These are phyloP conservation scores for Epichloe elymi DNA, from an alignment of 2,329 filamentous ascomycete genomes.

Conservation along the genomic window DNA sequence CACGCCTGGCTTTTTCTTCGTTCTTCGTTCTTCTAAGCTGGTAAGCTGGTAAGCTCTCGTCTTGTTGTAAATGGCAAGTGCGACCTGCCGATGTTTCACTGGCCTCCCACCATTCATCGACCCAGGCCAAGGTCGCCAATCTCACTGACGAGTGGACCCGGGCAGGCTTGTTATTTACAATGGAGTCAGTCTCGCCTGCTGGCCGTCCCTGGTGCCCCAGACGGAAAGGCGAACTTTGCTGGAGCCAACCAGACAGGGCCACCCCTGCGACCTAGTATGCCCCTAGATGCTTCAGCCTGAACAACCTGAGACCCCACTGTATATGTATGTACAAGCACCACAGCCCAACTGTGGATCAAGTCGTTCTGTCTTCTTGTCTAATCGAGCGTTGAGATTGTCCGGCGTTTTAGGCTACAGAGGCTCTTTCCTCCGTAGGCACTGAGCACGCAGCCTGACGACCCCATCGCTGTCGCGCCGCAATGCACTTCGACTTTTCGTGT, in stretches of 20 bases:
- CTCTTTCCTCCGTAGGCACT: too few relatives aligned
- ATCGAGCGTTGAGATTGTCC: too few relatives aligned
- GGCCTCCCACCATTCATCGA: background rate
- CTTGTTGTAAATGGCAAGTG: background rate
- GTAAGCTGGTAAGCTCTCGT: background rate
- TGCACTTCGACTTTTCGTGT: background rate
- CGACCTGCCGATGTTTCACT: background rate
- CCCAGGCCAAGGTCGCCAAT: background rate
- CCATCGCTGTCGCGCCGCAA: background rate
- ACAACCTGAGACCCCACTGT: too few relatives aligned
- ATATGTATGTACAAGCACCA: background rate
- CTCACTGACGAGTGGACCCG: background rate
- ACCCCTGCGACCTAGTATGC: too few relatives aligned
- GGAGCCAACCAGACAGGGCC: too few relatives aligned
- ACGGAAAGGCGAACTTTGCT: background rate
- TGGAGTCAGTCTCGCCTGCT: background rate
- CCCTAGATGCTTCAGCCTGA: background rate
- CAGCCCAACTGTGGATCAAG: slow-evolving; percentile 7
- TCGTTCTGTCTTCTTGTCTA: too few relatives aligned
- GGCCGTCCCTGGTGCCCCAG: background rate
- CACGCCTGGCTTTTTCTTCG: too few relatives aligned
- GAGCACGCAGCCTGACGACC: too few relatives aligned
- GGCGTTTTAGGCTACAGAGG: too few relatives aligned
- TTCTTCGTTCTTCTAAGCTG: background rate
- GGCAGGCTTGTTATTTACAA: background rate